A percentile compares a stretch with the other conserved stretches of the same genome.
Conservation (phyloP, 2,329 filamentous ascomycete species). For the Fusarium marasasianum region DNA sequence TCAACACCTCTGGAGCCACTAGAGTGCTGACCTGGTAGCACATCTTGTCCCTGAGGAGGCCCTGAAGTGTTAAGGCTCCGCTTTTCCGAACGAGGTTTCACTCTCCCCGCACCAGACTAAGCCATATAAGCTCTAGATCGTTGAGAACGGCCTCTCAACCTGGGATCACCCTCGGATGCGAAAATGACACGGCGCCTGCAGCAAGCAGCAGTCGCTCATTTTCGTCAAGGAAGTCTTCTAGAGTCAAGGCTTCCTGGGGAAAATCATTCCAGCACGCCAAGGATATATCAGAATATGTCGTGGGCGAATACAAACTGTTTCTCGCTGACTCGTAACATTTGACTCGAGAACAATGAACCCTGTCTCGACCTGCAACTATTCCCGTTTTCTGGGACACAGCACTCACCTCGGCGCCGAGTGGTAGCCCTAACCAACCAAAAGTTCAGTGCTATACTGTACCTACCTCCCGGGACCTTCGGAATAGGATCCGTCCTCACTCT, state of each 20-base stretch:
- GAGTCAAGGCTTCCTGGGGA: conserved; percentile 15
- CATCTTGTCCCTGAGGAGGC: conserved; percentile 13
- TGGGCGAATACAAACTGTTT: neutral
- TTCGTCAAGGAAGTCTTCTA: neutral
- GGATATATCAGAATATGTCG: neutral
- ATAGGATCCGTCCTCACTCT: conserved; percentile 16
- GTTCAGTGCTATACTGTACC: neutral
- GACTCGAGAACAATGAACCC: neutral
- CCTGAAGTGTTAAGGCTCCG: conserved; percentile 24
- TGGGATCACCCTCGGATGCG: conserved; percentile 21
- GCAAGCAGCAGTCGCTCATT: neutral
- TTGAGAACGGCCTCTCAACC: conserved; percentile 10
- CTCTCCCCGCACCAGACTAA: conserved; percentile 43
- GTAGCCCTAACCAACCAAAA: neutral
- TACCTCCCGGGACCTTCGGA: conserved; percentile 18
- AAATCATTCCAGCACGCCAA: conserved; percentile 17
- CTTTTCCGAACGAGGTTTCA: conserved; percentile 41
- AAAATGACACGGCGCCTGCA: conserved; percentile 36
- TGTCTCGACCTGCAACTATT: neutral
- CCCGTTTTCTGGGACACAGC: neutral
- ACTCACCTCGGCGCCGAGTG: neutral
- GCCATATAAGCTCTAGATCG: conserved; percentile 31
- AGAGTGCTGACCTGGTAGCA: conserved; percentile 15
- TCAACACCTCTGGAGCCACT: conserved; percentile 1
- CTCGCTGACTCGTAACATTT: neutral